A percentile compares a stretch with the other conserved stretches of the same genome.
phyloP scores from a whole-genome alignment of 768 basidiomycete genomes.

The Sporobolomyces phaffii region DNA sequence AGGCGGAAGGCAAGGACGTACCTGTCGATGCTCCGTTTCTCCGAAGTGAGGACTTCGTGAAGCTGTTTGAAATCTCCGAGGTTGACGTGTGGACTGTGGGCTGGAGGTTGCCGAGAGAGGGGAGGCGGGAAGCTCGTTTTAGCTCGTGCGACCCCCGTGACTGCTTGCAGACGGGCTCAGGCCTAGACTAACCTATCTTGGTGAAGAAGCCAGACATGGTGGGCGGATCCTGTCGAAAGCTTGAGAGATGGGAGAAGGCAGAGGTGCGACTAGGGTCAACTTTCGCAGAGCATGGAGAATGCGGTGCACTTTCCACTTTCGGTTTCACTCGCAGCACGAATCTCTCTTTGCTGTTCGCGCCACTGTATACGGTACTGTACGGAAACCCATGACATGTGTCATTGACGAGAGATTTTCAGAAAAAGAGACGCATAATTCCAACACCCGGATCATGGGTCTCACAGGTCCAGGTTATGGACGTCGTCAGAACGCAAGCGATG shows the following conservation, averaged over 20 bases:
- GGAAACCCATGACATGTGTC: too few relatives aligned
- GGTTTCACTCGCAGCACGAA: too few relatives aligned
- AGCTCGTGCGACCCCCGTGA: too few relatives aligned
- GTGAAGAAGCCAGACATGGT: constrained; percentile 21
- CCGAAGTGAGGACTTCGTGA: constrained; percentile 28
- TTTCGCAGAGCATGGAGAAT: too few relatives aligned
- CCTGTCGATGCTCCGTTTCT: constrained; percentile 28
- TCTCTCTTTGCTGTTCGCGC: too few relatives aligned
- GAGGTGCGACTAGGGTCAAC: not conserved
- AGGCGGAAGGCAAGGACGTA: not conserved
- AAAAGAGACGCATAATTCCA: too few relatives aligned
- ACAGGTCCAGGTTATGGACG: too few relatives aligned
- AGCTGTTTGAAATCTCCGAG: constrained; percentile 32
- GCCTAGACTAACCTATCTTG: constrained; percentile 6
- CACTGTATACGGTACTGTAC: too few relatives aligned
- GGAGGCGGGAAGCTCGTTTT: not conserved
- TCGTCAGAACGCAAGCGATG: too few relatives aligned
- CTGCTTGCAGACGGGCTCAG: not conserved
- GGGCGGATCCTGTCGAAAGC: not conserved
- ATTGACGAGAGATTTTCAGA: too few relatives aligned
- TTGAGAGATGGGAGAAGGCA: not conserved
- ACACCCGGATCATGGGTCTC: too few relatives aligned
- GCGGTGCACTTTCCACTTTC: too few relatives aligned
- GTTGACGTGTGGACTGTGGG: constrained; percentile 31
- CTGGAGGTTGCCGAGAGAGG: constrained; percentile 22